These are phyloP conservation scores for Prunus davidiana DNA, from an alignment of 306 rosid genomes.

Conservation along the genomic window DNA sequence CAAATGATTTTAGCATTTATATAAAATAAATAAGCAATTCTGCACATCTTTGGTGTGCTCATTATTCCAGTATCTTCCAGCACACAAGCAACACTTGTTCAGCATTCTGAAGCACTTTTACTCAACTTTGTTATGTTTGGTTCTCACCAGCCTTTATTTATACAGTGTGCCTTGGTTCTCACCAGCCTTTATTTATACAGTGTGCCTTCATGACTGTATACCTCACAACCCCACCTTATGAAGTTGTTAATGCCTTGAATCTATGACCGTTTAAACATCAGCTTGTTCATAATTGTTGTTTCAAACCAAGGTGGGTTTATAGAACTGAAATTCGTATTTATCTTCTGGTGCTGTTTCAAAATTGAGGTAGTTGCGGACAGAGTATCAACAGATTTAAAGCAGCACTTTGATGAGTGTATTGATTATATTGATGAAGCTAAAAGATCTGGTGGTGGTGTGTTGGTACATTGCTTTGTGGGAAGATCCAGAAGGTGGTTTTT, in stretches of 20 bases:
- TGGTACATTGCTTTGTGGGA: conserved; percentile 87
- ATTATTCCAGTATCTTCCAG: not conserved
- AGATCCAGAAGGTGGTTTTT: conserved; percentile 77
- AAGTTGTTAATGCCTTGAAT: conserved; percentile 11
- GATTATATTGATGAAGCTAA: conserved; percentile 69
- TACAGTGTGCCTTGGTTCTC: not conserved
- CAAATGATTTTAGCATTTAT: not conserved
- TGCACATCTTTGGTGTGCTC: not conserved
- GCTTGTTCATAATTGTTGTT: conserved; percentile 7
- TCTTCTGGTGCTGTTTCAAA: conserved; percentile 34
- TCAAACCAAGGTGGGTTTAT: conserved; percentile 17
- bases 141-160: not conserved
- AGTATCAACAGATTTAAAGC: conserved; percentile 40
- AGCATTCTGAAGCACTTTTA: not conserved
- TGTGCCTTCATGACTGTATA: not conserved
- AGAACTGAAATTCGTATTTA: conserved; percentile 23
- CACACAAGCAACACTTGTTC: not conserved
- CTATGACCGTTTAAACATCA: not conserved
- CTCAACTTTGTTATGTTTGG: not conserved
- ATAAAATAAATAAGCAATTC: not conserved
- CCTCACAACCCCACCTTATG: conserved; percentile 7
- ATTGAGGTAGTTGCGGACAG: conserved; percentile 65
- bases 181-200: not conserved
- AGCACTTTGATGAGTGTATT: conserved; percentile 70
- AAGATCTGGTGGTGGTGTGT: conserved; percentile 59